Evolutionary conservation across 331 rosid species (phyloP), one percentile per base, ranked within the genome.

Genomic region (Rhamnella rubrinervis): DNA sequence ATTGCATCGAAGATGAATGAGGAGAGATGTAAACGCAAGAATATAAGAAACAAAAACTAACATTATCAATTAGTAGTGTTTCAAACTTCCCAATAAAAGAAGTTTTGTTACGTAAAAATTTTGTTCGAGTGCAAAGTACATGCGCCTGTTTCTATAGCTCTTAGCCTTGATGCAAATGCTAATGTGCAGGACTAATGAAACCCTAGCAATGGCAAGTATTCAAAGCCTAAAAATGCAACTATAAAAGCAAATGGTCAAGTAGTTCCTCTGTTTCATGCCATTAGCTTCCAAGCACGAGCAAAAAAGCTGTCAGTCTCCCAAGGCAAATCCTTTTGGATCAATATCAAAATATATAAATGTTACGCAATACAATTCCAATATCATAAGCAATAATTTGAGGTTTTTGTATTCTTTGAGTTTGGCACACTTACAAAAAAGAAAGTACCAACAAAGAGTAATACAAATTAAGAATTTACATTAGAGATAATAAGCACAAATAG

Each of bases 401-500:
- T 46, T 25, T 50, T 49, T 35, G n/a, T 26, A 31, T 37, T 61
- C 61, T 44, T 31, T 5, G 28, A 26, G 61, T 31, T 65, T 47
- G 73, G 20, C 61, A 61, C 41, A 9, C 55, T 20, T 47, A 3
- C 47, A 58, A 44, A 61, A 61, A 40, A 55, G 59, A 61, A 40
- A 55, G 59, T 6, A 61, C 17, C 25, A n/a, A 51, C 28, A 28
- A 67, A 25, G 40, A 17, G 60, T 1, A 0, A 37, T 60, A 61
- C 46, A 58, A 38, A 18, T 66, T 19, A 5, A 49, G 17, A 49
- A 2, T 31, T 4, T 31, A 31, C 4, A 31, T 31, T 60, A 37
- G 31, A 26, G 9, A 63, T 40, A 52, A 55, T 47, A 66, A 71
- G 51, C 2, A 14, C 57, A 63, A 78, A 81, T 31, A 8, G 19